Conservation (phyloP, 140 eudicot species). For the Senecio squalidus region DNA sequence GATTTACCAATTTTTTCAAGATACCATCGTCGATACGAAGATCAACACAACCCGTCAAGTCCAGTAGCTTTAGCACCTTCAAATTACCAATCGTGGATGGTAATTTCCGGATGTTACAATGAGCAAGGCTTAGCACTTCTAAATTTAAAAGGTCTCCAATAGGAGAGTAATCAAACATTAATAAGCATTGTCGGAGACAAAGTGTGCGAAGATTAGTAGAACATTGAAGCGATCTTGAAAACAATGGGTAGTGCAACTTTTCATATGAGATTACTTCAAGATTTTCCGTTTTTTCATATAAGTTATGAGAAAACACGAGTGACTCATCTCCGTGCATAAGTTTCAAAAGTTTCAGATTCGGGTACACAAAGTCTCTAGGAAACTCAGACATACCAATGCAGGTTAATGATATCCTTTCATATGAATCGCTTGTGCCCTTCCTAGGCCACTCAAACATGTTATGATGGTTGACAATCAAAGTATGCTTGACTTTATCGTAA, state of each 20-base stretch:
- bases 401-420: background rate
- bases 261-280: too few species aligned
- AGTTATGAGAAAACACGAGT: background rate
- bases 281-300: background rate
- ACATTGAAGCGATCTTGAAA: background rate
- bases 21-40: too few species aligned
- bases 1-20: too few species aligned
- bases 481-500: background rate
- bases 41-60: slow-evolving; percentile 17
- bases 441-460: background rate
- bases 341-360: background rate
- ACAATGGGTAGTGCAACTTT: background rate
- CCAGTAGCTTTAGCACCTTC: slow-evolving; percentile 15
- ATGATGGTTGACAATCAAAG: background rate
- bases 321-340: background rate
- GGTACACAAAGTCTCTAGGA: background rate
- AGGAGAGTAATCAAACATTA: background rate
- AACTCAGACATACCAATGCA: background rate
- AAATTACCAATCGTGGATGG: too few species aligned
- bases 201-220: background rate
- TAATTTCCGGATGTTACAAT: background rate
- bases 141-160: background rate
- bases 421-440: background rate
- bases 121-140: slow-evolving; percentile 21
- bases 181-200: background rate